phyloP scores from a whole-genome alignment of 2,329 filamentous ascomycete species.

The Hymenoscyphus scutula region DNA sequence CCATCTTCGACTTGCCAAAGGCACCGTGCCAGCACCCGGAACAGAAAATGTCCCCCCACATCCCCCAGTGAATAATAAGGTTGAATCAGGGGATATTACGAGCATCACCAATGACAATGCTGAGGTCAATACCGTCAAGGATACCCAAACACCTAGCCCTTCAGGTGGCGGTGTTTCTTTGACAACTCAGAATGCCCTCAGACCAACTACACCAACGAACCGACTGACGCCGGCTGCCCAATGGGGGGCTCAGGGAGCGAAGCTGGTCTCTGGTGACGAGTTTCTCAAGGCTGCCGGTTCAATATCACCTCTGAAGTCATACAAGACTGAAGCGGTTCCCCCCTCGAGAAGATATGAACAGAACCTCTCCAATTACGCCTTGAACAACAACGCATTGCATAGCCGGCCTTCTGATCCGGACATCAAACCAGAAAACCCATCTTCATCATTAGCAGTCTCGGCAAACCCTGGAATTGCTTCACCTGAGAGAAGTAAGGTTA shows the following conservation, averaged over 20 bases:
- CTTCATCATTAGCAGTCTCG: too few species aligned
- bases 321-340: neutral
- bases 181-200: neutral
- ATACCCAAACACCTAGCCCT: neutral
- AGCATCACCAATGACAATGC: neutral
- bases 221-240: neutral
- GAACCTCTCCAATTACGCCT: neutral
- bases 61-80: neutral
- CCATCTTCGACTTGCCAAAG: neutral
- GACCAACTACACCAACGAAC: too few species aligned
- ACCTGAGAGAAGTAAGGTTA: too few species aligned
- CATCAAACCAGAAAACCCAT: neutral
- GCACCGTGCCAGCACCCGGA: neutral
- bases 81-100: neutral
- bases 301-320: neutral
- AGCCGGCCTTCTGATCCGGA: neutral
- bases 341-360: neutral
- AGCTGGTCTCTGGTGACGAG: neutral
- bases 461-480: neutral
- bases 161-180: neutral
- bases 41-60: neutral
- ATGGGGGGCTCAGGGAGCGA: neutral
- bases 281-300: neutral
- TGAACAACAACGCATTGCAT: neutral
- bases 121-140: neutral